Conservation (phyloP, 2,329 filamentous ascomycete genomes). For the Talaromyces sp. region DNA sequence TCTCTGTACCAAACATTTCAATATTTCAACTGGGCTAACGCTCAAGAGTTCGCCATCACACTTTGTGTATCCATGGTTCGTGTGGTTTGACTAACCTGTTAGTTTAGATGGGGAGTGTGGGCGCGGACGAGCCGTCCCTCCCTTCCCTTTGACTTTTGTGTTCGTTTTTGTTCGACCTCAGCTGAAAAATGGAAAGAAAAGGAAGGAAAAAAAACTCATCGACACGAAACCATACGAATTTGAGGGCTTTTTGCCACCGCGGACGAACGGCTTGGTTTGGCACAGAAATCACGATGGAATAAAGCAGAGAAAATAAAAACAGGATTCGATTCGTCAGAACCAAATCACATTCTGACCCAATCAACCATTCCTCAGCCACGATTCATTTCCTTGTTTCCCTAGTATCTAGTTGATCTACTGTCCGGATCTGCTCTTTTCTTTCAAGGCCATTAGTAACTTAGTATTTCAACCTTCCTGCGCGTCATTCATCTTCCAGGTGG, state of each 20-base stretch:
- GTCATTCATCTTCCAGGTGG: not conserved
- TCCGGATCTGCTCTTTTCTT: not conserved
- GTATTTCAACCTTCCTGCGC: conserved; percentile 1
- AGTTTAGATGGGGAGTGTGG: not conserved
- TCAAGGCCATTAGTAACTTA: too few relatives aligned
- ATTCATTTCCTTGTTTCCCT: conserved; percentile 8
- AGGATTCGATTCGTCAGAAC: not conserved
- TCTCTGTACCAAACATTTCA: too few relatives aligned
- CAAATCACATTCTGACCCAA: not conserved
- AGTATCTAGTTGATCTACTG: not conserved
- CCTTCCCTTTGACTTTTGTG: not conserved
- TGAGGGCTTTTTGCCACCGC: not conserved
- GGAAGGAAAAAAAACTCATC: not conserved
- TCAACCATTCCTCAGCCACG: conserved; percentile 4
- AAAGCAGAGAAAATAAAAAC: not conserved
- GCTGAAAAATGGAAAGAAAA: not conserved
- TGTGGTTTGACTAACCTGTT: conserved; percentile 3
- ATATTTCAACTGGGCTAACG: not conserved
- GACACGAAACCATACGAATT: not conserved
- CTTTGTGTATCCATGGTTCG: conserved; percentile 2
- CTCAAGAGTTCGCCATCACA: not conserved
- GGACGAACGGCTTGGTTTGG: not conserved
- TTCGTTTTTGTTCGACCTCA: not conserved
- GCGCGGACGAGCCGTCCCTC: conserved; percentile 8
- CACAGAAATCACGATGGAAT: not conserved